These are phyloP conservation scores for Zizania latifolia DNA, from an alignment of 176 grass and related monocot species.

Conservation along the genomic window DNA sequence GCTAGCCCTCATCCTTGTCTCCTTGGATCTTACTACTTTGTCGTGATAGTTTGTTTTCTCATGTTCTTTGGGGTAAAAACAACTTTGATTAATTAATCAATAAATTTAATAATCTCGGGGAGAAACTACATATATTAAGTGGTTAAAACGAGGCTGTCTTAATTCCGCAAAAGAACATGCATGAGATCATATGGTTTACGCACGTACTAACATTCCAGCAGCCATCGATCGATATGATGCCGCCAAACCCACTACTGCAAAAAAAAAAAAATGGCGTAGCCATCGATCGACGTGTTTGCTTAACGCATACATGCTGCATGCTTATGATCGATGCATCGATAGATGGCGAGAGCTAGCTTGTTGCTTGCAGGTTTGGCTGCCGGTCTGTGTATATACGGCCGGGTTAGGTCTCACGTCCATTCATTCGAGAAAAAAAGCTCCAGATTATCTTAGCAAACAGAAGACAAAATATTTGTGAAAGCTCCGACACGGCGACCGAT, in stretches of 20 bases:
- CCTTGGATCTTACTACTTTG: not conserved
- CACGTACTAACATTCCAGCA: too few relatives aligned
- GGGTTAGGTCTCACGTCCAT: constrained; percentile 36
- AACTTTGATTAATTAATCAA: not conserved
- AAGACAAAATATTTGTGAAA: too few relatives aligned
- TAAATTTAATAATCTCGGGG: not conserved
- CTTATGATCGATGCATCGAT: too few relatives aligned
- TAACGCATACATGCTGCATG: too few relatives aligned
- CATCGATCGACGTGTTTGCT: too few relatives aligned
- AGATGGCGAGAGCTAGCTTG: too few relatives aligned
- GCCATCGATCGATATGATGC: not conserved
- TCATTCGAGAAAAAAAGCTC: not conserved
- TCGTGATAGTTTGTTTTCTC: not conserved
- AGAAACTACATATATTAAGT: not conserved
- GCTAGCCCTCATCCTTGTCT: not conserved
- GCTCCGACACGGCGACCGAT: constrained; percentile 18
- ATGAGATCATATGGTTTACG: not conserved
- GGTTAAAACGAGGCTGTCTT: not conserved
- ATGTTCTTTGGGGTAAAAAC: not conserved
- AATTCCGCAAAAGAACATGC: not conserved
- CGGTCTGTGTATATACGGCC: too few relatives aligned
- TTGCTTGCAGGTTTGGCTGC: too few relatives aligned
- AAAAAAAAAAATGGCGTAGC: not conserved
- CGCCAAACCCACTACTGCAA: not conserved
- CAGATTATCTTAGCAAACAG: too few relatives aligned